Evolutionary conservation across 495 filamentous ascomycete species (phyloP), one percentile per base, ranked within the genome.

Genomic region (Lasiosphaeria miniovina): DNA sequence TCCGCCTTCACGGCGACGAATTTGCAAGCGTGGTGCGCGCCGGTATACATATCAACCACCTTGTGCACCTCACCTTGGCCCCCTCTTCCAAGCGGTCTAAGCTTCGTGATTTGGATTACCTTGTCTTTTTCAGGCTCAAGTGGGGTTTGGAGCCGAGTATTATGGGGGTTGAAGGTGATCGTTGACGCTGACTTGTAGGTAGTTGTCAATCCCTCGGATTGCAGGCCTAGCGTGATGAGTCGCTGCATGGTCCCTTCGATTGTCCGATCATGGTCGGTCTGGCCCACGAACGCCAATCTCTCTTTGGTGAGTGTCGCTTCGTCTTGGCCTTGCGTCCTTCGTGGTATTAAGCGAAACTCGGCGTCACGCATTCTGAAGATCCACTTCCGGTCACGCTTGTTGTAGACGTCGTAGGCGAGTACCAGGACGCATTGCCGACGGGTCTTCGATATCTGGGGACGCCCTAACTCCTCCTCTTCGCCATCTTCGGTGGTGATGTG

Each of bases 11-110:
- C 48, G 43, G 60, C 60, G 54, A 58, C 32, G 43, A 57, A 51
- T 57, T 57, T 61, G 38, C 48, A 61, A 36, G 48, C 60, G 45
- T 57, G 36, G 41, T 61, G 54, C 14, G 31, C 36, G 36, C 54
- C 48, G 45, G 17, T 61, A 61, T 57, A 61, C 54, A 57, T 61
- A 34, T 61, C 54, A 43, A 61, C 48, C 17, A 61, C 60, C 60
- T 58, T 61, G 38, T 61, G 54, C 45, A 61, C 48, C 38, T 61
- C 54, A 33, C 60, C 60, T 49, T 57, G 48, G 11, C 35, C 46
- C 32, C 60, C 60, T 52, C 48, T 61, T 52, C 54, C 54, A 14
- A 61, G 54, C 54, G 41, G 54, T 32, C 34, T 57, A 9, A 61
- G 49, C 36, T 61, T 61, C 6, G 53, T 61, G 45, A 43, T 38